Percentiles rank a stretch among this genome's conserved stretches.
phyloP scores from a whole-genome alignment of 495 filamentous ascomycete genomes.

The Penicillium canescens region DNA sequence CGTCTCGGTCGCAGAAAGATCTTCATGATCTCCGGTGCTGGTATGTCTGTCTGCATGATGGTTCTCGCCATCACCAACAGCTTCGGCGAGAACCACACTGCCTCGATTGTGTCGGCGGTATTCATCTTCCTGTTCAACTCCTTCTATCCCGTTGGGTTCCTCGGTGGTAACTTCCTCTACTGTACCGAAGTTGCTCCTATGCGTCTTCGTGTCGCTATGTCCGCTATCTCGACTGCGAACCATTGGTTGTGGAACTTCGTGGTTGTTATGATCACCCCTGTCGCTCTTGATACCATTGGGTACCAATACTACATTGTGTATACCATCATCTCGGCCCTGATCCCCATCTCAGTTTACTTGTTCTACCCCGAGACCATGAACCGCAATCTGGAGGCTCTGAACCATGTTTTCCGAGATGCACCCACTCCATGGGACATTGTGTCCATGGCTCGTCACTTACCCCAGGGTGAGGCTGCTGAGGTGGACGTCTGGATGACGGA shows the following conservation, averaged over 20 bases:
- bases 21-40: constrained; percentile 47
- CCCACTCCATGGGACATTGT: constrained; percentile 21
- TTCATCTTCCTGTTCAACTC: constrained; percentile 59
- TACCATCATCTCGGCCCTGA: constrained; percentile 25
- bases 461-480: constrained; percentile 19
- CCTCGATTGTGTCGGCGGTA: constrained; percentile 35
- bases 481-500: constrained; percentile 12
- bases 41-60: constrained; percentile 40
- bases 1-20: constrained; percentile 47
- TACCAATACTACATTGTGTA: constrained; percentile 62
- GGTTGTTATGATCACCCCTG: constrained; percentile 58
- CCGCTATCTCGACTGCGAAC: constrained; percentile 49
- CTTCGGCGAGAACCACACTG: constrained; percentile 35
- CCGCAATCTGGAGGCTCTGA: constrained; percentile 22
- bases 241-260: constrained; percentile 49
- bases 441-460: constrained; percentile 21
- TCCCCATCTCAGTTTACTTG: constrained; percentile 53
- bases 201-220: constrained; percentile 51
- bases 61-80: constrained; percentile 42
- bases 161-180: constrained; percentile 56
- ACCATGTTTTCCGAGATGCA: constrained; percentile 22
- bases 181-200: constrained; percentile 55
- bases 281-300: constrained; percentile 49
- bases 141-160: constrained; percentile 57
- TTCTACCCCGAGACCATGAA: constrained; percentile 60